Conservation (phyloP, 2,329 filamentous ascomycete genomes). For the Talaromyces sp. region DNA sequence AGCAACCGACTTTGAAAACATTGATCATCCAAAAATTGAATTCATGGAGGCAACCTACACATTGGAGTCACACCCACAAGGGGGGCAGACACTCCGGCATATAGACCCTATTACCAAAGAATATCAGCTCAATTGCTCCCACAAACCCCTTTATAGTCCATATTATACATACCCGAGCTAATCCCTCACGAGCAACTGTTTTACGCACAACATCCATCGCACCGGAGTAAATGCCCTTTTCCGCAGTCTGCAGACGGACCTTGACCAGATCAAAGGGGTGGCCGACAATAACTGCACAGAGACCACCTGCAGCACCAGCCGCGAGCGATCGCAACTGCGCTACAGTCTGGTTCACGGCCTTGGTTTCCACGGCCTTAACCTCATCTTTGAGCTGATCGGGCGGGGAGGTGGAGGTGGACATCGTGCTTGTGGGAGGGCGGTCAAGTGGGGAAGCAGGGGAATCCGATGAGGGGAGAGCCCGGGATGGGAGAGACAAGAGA, state of each 20-base stretch:
- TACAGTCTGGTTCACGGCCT: conserved; percentile 50
- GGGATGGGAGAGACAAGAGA: conserved; percentile 3
- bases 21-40: background rate
- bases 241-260: conserved; percentile 93
- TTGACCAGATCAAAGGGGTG: conserved; percentile 99
- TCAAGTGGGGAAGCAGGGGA: conserved; percentile 8
- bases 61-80: conserved; percentile 96
- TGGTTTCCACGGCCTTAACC: conserved; percentile 30
- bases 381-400: conserved; percentile 34
- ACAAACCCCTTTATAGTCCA: background rate
- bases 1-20: no score
- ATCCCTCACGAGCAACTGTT: conserved; percentile 82
- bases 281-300: conserved; percentile 91
- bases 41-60: conserved; percentile 68
- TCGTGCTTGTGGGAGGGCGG: conserved; percentile 24
- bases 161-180: conserved; percentile 55
- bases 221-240: conserved; percentile 85
- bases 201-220: conserved; percentile 91
- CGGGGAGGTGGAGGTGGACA: conserved; percentile 35
- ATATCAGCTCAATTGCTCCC: conserved; percentile 1
- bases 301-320: conserved; percentile 88
- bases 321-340: conserved; percentile 77
- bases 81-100: conserved; percentile 95
- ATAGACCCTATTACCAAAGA: conserved; percentile 65
- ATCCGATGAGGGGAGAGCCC: background rate